These are phyloP conservation scores for Quercus cerris DNA, from an alignment of 306 rosid genomes.

Conservation along the genomic window DNA sequence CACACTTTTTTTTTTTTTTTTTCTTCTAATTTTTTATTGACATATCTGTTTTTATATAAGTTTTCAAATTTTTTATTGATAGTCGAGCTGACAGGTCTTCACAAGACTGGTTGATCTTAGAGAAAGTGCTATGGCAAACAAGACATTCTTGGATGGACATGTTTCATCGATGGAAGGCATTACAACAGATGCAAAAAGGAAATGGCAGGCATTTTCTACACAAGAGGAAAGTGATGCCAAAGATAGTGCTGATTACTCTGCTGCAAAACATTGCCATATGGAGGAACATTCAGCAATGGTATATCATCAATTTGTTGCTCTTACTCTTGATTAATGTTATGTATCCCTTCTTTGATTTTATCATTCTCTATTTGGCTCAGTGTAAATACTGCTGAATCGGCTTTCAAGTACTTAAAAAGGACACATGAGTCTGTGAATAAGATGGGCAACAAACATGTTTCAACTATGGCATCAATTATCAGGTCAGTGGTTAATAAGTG, in stretches of 20 bases:
- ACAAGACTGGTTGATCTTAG: slow-evolving; percentile 65
- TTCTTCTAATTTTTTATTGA: background rate
- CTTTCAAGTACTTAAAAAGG: slow-evolving; percentile 54
- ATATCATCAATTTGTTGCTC: background rate
- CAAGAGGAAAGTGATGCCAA: slow-evolving; percentile 71
- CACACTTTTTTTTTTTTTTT: no score
- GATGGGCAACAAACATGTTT: slow-evolving; percentile 55
- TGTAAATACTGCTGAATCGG: slow-evolving; percentile 51
- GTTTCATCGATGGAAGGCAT: slow-evolving; percentile 67
- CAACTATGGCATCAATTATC: slow-evolving; percentile 48
- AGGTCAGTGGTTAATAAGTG: slow-evolving; percentile 48
- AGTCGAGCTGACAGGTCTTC: slow-evolving; percentile 58
- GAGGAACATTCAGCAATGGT: slow-evolving; percentile 81
- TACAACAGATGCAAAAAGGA: slow-evolving; percentile 69
- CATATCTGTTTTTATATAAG: background rate
- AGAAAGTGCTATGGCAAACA: slow-evolving; percentile 59
- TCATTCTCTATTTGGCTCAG: slow-evolving; percentile 27
- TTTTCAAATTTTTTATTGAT: background rate
- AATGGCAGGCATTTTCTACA: slow-evolving; percentile 70
- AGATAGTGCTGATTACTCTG: slow-evolving; percentile 75
- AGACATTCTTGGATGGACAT: slow-evolving; percentile 72
- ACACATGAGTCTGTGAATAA: slow-evolving; percentile 63
- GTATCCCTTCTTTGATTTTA: background rate
- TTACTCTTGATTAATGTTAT: background rate
- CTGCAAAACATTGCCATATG: slow-evolving; percentile 88